Conservation (phyloP, 805 yeast species). For the Barnettozyma botsteinii region DNA sequence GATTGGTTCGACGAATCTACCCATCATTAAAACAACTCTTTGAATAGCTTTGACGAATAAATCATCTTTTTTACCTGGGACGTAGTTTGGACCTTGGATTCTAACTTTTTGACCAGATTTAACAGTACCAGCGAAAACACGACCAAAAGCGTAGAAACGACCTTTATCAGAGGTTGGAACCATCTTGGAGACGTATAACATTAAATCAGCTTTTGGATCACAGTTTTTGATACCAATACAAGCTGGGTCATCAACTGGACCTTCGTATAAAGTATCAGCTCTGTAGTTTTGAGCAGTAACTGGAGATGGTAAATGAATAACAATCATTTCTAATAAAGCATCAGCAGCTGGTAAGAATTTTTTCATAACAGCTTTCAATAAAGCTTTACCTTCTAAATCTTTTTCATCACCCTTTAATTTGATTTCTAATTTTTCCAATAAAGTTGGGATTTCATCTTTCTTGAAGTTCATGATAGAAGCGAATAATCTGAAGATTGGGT, state of each 20-base stretch:
- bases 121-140: slow-evolving; percentile 99
- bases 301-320: slow-evolving; percentile 98
- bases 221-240: slow-evolving; percentile 94
- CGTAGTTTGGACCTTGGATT: slow-evolving; percentile 99
- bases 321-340: slow-evolving; percentile 98
- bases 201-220: slow-evolving; percentile 96
- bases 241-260: slow-evolving; percentile 91
- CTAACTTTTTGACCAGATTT: slow-evolving; percentile 98
- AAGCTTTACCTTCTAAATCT: slow-evolving; percentile 98
- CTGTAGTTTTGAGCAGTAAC: slow-evolving; percentile 98
- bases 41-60: slow-evolving; percentile 95
- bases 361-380: slow-evolving; percentile 97
- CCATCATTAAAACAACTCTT: slow-evolving; percentile 99
- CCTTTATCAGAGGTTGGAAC: slow-evolving; percentile 99
- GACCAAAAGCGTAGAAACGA: slow-evolving; percentile 99
- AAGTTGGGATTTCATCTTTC: slow-evolving; percentile 91
- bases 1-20: slow-evolving; percentile 95
- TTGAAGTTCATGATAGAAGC: slow-evolving; percentile 98
- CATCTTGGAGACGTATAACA: slow-evolving; percentile 99
- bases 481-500: slow-evolving; percentile 98
- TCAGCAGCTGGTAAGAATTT: slow-evolving; percentile 99
- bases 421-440: slow-evolving; percentile 92
- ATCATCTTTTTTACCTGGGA: slow-evolving; percentile 97
- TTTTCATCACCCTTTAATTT: slow-evolving; percentile 92
- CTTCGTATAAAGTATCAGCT: slow-evolving; percentile 98